phyloP scores from a whole-genome alignment of 2,329 filamentous ascomycete species.

The Colletotrichum truncatum region DNA sequence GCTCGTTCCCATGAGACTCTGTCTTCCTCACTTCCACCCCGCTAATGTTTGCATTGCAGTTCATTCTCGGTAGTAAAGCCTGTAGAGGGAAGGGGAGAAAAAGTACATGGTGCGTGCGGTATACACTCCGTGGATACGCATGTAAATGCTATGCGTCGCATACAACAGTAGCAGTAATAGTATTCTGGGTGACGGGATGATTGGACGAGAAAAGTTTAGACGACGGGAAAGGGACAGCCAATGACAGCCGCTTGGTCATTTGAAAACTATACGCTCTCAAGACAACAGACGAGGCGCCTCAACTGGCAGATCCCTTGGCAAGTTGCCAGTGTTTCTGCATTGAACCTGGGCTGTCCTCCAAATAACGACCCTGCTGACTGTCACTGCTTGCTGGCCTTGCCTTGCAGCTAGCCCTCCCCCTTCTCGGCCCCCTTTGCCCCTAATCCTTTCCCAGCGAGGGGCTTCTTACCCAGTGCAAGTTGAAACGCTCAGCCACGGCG shows the following conservation, averaged over 20 bases:
- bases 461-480: constrained; percentile 17
- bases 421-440: not conserved
- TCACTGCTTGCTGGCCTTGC: not conserved
- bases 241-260: constrained; percentile 6
- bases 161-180: not conserved
- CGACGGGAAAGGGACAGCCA: not conserved
- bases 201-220: constrained; percentile 7
- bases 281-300: constrained; percentile 8
- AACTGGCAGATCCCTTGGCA: not conserved
- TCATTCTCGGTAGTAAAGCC: too few relatives aligned
- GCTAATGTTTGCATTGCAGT: too few relatives aligned
- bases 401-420: not conserved
- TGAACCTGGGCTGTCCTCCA: not conserved
- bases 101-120: too few relatives aligned
- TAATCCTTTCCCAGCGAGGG: not conserved
- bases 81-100: too few relatives aligned
- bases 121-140: too few relatives aligned
- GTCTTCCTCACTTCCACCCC: too few relatives aligned
- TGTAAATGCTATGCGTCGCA: too few relatives aligned
- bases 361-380: not conserved
- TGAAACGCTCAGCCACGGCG: constrained; percentile 33
- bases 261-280: not conserved
- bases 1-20: too few relatives aligned
- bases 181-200: constrained; percentile 2
- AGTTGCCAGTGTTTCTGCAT: not conserved